A percentile compares a stretch with the other conserved stretches of the same genome.
Conservation (phyloP, 2,329 filamentous ascomycete species). For the Colletotrichum echinochloae region DNA sequence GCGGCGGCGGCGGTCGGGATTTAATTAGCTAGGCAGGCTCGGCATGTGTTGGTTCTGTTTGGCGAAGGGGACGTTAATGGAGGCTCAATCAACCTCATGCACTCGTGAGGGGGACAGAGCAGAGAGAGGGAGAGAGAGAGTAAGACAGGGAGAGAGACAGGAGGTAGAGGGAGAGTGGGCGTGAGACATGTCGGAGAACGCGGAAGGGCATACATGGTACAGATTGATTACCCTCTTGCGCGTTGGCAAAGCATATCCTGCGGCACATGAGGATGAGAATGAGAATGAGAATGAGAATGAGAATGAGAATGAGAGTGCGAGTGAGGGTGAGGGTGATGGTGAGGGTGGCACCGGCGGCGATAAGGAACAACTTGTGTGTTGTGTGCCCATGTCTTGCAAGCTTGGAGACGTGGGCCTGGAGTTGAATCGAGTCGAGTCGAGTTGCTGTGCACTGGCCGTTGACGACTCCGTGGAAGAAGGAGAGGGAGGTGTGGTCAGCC, state of each 20-base stretch:
- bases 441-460: background rate
- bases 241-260: too few relatives aligned
- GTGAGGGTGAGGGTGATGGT: background rate
- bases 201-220: background rate
- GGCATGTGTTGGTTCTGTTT: conserved; percentile 3
- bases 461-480: background rate
- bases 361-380: background rate
- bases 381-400: background rate
- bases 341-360: conserved; percentile 5
- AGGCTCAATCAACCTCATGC: background rate
- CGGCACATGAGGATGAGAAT: background rate
- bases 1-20: background rate
- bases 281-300: too few relatives aligned
- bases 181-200: too few relatives aligned
- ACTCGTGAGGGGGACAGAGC: background rate
- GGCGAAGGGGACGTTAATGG: background rate
- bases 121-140: too few relatives aligned
- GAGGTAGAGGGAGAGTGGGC: background rate
- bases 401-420: background rate
- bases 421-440: background rate
- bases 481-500: background rate
- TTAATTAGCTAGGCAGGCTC: background rate
- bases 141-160: too few relatives aligned
- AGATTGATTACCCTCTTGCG: background rate
- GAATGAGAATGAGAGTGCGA: background rate